Conservation (phyloP, 1,139 yeast species). For the Pichia sp. region DNA sequence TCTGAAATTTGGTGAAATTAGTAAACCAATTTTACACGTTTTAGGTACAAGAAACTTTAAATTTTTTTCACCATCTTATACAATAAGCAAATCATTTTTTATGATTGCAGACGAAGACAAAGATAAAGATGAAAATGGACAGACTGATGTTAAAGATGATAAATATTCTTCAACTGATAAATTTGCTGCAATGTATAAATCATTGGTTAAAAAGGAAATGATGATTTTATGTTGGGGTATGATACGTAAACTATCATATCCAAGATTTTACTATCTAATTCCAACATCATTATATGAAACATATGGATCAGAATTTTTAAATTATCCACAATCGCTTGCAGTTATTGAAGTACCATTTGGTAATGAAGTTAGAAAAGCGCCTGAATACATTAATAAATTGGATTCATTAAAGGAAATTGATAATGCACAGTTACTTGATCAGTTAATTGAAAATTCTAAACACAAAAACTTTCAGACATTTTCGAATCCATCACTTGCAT, state of each 20-base stretch:
- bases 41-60: conserved; percentile 56
- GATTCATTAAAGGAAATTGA: conserved; percentile 15
- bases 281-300: conserved; percentile 36
- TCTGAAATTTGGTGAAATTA: conserved; percentile 30
- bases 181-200: conserved; percentile 60
- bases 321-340: conserved; percentile 55
- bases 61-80: conserved; percentile 46
- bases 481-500: conserved; percentile 59
- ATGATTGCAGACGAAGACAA: conserved; percentile 51
- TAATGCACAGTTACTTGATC: conserved; percentile 20
- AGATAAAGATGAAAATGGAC: conserved; percentile 39
- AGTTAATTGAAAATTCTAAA: conserved; percentile 13
- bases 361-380: conserved; percentile 53
- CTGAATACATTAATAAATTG: conserved; percentile 30
- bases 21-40: conserved; percentile 43
- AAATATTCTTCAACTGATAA: conserved; percentile 45
- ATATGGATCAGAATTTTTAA: background rate
- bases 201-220: conserved; percentile 45
- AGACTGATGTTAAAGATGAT: background rate
- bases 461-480: conserved; percentile 19
- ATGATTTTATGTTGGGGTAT: conserved; percentile 74
- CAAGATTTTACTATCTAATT: conserved; percentile 53
- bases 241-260: conserved; percentile 46
- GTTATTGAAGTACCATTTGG: conserved; percentile 55
- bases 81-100: conserved; percentile 50